phyloP scores from a whole-genome alignment of 257 asterid species.

The Capsicum chinense region DNA sequence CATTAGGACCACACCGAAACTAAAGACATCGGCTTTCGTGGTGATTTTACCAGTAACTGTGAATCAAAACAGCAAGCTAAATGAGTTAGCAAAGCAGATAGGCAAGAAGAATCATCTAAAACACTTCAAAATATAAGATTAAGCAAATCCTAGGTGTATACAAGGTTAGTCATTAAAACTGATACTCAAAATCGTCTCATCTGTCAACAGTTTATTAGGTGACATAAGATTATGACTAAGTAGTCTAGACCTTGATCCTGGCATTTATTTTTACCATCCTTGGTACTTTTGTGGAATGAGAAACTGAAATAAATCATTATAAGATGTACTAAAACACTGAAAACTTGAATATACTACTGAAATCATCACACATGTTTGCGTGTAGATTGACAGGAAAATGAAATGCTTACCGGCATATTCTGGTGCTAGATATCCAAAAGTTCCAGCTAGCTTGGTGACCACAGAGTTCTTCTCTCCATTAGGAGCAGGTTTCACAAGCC shows the following conservation, averaged over 20 bases:
- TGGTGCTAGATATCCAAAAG: slow-evolving; percentile 91
- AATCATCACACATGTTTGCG: neutral
- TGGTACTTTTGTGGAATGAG: neutral
- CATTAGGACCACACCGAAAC: slow-evolving; percentile 89
- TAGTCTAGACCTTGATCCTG: neutral
- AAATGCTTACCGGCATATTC: slow-evolving; percentile 77
- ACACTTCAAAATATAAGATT: no score
- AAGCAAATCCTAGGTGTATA: neutral
- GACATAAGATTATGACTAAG: neutral
- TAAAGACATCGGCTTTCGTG: slow-evolving; percentile 85
- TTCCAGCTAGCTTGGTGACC: slow-evolving; percentile 85
- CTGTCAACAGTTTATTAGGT: neutral
- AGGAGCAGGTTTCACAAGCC: slow-evolving; percentile 89
- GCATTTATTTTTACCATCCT: neutral
- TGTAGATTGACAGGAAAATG: neutral
- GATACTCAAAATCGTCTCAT: neutral
- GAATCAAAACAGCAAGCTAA: slow-evolving; percentile 29
- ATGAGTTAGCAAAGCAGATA: neutral
- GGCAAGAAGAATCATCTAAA: neutral
- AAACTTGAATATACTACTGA: neutral
- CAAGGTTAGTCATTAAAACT: neutral
- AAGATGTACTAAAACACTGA: neutral
- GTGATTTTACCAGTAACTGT: slow-evolving; percentile 94
- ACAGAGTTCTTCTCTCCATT: slow-evolving; percentile 74
- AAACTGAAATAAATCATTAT: neutral